Evolutionary conservation across 2,329 filamentous ascomycete species (phyloP).

Genomic region (Drechslerella stenobrocha): DNA sequence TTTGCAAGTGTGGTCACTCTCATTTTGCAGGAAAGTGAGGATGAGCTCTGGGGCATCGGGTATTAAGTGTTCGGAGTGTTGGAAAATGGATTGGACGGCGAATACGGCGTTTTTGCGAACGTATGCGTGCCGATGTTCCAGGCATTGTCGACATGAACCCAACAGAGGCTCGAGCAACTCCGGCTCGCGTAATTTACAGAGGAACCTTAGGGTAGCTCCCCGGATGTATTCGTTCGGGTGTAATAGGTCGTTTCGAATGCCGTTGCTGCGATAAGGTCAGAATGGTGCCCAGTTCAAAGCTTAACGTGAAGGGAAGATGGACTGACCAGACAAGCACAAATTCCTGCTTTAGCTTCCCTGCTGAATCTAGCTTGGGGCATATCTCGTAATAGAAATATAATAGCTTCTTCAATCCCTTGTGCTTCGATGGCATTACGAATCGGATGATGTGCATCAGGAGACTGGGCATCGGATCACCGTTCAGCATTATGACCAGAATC

Average conservation of each 20-base stretch:
- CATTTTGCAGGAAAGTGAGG: slow-evolving; percentile 81
- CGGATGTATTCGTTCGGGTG: slow-evolving; percentile 98
- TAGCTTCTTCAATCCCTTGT: slow-evolving; percentile 94
- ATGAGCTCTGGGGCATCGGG: slow-evolving; percentile 94
- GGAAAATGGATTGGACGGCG: slow-evolving; percentile 87
- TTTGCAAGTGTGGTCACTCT: slow-evolving; percentile 95
- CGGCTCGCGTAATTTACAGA: slow-evolving; percentile 91
- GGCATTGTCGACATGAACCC: slow-evolving; percentile 84
- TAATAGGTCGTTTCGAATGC: slow-evolving; percentile 94
- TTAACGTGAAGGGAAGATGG: neutral
- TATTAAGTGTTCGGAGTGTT: slow-evolving; percentile 86
- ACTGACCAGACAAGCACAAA: slow-evolving; percentile 97
- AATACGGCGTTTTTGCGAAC: slow-evolving; percentile 98
- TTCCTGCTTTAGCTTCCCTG: slow-evolving; percentile 96
- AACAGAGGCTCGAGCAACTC: slow-evolving; percentile 96
- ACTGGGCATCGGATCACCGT: slow-evolving; percentile 92
- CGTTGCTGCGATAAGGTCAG: slow-evolving; percentile 69
- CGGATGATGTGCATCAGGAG: slow-evolving; percentile 99
- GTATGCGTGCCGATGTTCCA: slow-evolving; percentile 95
- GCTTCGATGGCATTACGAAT: slow-evolving; percentile 98
- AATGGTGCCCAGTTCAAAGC: slow-evolving; percentile 6
- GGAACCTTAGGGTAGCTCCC: slow-evolving; percentile 95
- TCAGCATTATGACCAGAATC: slow-evolving; percentile 95
- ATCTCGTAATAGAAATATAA: slow-evolving; percentile 99
- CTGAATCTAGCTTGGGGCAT: slow-evolving; percentile 89